These are phyloP conservation scores for Diplotaxis tenuifolia DNA, from an alignment of 345 rosid species.

Conservation along the genomic window DNA sequence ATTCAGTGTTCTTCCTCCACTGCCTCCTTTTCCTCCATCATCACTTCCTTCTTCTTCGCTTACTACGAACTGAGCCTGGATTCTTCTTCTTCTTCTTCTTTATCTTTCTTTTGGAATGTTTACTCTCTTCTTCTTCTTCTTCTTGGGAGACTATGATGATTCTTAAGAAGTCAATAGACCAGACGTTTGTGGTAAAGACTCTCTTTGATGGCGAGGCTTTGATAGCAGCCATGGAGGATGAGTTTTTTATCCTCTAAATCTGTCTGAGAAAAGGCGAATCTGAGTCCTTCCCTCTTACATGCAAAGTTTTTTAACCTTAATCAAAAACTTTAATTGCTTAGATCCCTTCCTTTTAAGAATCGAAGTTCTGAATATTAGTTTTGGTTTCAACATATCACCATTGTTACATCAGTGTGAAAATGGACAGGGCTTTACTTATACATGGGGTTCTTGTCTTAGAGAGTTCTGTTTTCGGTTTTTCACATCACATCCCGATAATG, in stretches of 20 bases:
- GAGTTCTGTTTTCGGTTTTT: background rate
- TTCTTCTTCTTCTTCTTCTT: background rate
- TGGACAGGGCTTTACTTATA: background rate
- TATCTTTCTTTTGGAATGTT: background rate
- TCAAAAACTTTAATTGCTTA: background rate
- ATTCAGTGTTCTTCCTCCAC: background rate
- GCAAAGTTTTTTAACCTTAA: background rate
- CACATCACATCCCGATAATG: too few relatives aligned
- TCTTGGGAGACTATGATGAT: constrained; percentile 42
- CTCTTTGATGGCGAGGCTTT: constrained; percentile 30
- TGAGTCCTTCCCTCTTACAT: constrained; percentile 37
- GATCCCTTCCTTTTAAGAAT: too few relatives aligned
- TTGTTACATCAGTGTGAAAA: background rate
- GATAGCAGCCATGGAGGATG: constrained; percentile 39
- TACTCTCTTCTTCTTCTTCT: constrained; percentile 25
- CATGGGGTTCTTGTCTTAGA: background rate
- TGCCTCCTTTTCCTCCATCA: too few relatives aligned
- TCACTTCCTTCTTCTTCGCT: background rate
- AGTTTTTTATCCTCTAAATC: background rate
- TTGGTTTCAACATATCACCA: background rate
- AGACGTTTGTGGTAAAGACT: constrained; percentile 20
- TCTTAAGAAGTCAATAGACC: constrained; percentile 32
- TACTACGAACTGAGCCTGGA: background rate
- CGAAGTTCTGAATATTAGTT: too few relatives aligned
- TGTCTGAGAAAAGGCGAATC: constrained; percentile 48